phyloP scores from a whole-genome alignment of 768 basidiomycete genomes.

The Panus rudis region DNA sequence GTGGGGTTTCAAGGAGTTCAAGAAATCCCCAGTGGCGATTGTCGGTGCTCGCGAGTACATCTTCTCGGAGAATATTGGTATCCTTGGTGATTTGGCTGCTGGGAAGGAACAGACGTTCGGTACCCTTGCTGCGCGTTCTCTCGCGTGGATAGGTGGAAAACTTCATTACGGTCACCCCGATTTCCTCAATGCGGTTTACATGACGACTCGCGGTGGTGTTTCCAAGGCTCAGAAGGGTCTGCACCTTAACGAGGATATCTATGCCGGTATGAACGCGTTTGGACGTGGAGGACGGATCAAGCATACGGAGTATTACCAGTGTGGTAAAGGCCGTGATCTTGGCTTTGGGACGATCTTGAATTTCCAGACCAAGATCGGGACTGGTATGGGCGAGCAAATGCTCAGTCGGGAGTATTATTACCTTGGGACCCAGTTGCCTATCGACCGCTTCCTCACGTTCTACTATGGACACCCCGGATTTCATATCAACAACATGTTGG shows the following conservation, averaged over 20 bases:
- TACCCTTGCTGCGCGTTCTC: conserved; percentile 89
- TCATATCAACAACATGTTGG: conserved; percentile 99
- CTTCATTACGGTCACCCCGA: conserved; percentile 99
- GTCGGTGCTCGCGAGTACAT: conserved; percentile 99
- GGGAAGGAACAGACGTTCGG: conserved; percentile 99
- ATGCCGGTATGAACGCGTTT: conserved; percentile 97
- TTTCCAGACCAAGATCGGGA: conserved; percentile 99
- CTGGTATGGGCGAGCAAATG: conserved; percentile 99
- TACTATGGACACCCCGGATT: conserved; percentile 99
- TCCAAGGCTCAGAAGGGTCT: conserved; percentile 99
- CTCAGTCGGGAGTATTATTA: conserved; percentile 99
- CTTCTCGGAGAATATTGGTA: conserved; percentile 99
- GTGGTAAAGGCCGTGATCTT: conserved; percentile 96
- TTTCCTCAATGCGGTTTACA: conserved; percentile 96
- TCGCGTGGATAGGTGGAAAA: conserved; percentile 98
- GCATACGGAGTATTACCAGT: conserved; percentile 99
- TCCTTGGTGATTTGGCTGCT: conserved; percentile 95
- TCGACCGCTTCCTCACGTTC: conserved; percentile 98
- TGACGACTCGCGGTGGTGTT: conserved; percentile 96
- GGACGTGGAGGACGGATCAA: conserved; percentile 97
- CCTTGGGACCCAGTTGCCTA: conserved; percentile 92
- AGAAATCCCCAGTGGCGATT: conserved; percentile 86
- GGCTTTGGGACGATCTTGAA: conserved; percentile 99
- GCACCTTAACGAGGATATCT: conserved; percentile 99
- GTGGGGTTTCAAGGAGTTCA: conserved; percentile 85